Percentiles rank a stretch among this genome's conserved stretches.
These are phyloP conservation scores for Colletotrichum sp. DNA, from an alignment of 2,329 filamentous ascomycete species.

Conservation along the genomic window DNA sequence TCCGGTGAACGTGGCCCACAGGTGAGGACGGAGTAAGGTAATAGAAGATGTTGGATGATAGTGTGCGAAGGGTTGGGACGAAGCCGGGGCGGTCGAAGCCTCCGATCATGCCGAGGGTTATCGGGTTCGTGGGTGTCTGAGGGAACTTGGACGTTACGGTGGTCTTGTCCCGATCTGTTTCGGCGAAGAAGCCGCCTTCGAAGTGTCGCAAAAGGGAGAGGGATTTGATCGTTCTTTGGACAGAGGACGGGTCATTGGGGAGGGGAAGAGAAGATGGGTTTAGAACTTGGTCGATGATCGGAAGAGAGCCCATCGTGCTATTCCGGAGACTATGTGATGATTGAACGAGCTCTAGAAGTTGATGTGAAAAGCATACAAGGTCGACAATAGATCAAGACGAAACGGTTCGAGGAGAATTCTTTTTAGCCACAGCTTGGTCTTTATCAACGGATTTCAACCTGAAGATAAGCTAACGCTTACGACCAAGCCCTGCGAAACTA, in stretches of 20 bases:
- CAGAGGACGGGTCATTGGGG: constrained; percentile 15
- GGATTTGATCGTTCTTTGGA: constrained; percentile 30
- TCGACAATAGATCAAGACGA: background rate
- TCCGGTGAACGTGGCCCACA: constrained; percentile 67
- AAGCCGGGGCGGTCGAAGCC: background rate
- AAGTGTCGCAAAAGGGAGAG: constrained; percentile 60
- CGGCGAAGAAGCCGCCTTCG: constrained; percentile 69
- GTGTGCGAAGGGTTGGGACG: background rate
- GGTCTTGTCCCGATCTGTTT: constrained; percentile 61
- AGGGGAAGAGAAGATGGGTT: constrained; percentile 5
- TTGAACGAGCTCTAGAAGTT: background rate
- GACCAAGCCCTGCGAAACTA: background rate
- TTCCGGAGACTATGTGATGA: background rate
- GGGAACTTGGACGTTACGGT: constrained; percentile 62
- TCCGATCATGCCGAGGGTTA: constrained; percentile 45
- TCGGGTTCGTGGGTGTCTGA: constrained; percentile 37
- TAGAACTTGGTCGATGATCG: background rate
- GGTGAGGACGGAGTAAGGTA: constrained; percentile 61
- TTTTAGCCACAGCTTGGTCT: background rate
- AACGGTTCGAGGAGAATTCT: background rate
- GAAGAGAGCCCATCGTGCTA: background rate
- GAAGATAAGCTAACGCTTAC: background rate
- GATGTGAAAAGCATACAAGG: background rate
- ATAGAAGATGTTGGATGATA: constrained; percentile 33
- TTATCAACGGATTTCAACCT: background rate